Percentiles rank a stretch among this genome's conserved stretches.
Evolutionary conservation across 768 basidiomycete genomes (phyloP).

Genomic region (Calocybe gangraenosa): DNA sequence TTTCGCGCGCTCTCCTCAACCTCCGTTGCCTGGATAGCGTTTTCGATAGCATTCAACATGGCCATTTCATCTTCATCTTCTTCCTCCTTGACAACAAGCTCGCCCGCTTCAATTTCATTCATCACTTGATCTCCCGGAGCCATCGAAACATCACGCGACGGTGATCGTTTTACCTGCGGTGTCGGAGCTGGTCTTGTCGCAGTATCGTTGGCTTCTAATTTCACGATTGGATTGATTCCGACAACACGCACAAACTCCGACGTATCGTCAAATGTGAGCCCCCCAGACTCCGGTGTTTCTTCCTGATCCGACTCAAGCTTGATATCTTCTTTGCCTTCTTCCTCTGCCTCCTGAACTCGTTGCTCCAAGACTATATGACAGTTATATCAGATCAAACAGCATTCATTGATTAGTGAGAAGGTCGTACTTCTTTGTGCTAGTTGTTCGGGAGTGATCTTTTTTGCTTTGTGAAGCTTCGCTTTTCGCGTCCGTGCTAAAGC

Average conservation of each 20-base stretch:
- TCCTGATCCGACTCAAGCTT: slow-evolving; percentile 32
- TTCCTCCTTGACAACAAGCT: slow-evolving; percentile 77
- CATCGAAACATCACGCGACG: slow-evolving; percentile 53
- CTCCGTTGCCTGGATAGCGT: slow-evolving; percentile 60
- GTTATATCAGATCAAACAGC: too few relatives aligned
- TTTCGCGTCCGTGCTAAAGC: slow-evolving; percentile 83
- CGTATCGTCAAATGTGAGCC: slow-evolving; percentile 91
- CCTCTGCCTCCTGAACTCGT: slow-evolving; percentile 46
- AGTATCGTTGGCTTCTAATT: slow-evolving; percentile 42
- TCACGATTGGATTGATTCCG: slow-evolving; percentile 55
- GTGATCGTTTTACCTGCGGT: slow-evolving; percentile 29
- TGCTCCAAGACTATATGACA: slow-evolving; percentile 57
- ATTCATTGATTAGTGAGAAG: not conserved
- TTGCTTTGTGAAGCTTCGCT: slow-evolving; percentile 71
- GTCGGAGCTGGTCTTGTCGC: slow-evolving; percentile 17
- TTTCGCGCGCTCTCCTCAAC: slow-evolving; percentile 40
- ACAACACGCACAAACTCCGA: slow-evolving; percentile 93
- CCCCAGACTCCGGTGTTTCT: slow-evolving; percentile 42
- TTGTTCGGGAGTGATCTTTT: slow-evolving; percentile 79
- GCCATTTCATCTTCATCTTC: slow-evolving; percentile 63
- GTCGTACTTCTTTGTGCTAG: slow-evolving; percentile 69
- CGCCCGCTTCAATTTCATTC: slow-evolving; percentile 80
- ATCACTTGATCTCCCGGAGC: slow-evolving; percentile 56
- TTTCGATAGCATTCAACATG: slow-evolving; percentile 77
- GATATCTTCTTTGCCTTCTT: slow-evolving; percentile 32